Base-by-base conservation (phyloP, 148 eudicot species). In the Linanthus parryae region DNA sequence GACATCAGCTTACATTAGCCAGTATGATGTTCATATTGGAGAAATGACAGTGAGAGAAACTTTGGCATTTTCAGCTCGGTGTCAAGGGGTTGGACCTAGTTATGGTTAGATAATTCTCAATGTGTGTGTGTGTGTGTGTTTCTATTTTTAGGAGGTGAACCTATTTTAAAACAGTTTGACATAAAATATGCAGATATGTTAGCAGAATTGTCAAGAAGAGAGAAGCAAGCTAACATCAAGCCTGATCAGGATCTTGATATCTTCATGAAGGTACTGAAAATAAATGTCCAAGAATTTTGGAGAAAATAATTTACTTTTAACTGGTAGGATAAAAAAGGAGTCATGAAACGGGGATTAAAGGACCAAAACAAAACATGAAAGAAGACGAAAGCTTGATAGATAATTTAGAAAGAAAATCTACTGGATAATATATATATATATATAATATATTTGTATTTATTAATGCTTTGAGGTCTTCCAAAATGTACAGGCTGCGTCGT, bases 221-320 rank as follows among this genome's bases (percentile, higher is more conserved):
- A 74, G 35, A 74, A 74, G 62, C 50, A 61, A 5, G 46, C 27
- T 26, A 38, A 65, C 2, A 53, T 58, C 22, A 61, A 57, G 56
- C 75, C 75, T 35, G 74, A 74, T 58, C 72, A 68, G 15, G 69
- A 56, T 30, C 36, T 69, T 29, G 79, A 74, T 42, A 40, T 62
- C 13, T 51, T 56, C 22, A 57, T 74, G 66, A 74, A 74, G 68
- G 75, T 74, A 63, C 14, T 3, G 0, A 5, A n/a, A n/a, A 29
- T 17, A 4, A 34, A 34, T 21, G 1, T 8, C 5, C 18, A 9
- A 26, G 13, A 21, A 12, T 21, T 18, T 20, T 36, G 9, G n/a
- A 5, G 13, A 22, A 46, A 30, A 10, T 16, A 14, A 14, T n/a
- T 41, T 16, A n/a, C 11, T 20, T 22, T 18, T 22, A 31, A 35